phyloP scores from a whole-genome alignment of 1,139 yeast genomes.

The Geotrichum reessii region DNA sequence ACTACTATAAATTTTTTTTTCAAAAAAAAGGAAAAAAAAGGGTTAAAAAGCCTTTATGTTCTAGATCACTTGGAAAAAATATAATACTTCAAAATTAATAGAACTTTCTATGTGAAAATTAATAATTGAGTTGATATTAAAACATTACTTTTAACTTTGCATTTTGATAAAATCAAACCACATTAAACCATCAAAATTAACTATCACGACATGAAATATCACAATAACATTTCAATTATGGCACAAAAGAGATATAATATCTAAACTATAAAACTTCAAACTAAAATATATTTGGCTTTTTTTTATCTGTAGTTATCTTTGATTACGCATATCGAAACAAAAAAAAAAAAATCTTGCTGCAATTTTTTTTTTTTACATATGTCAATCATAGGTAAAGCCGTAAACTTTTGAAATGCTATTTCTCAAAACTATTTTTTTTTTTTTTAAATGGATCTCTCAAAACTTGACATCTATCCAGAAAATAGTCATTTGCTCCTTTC shows the following conservation, averaged over 20 bases:
- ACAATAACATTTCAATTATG: background rate
- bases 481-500: background rate
- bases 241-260: background rate
- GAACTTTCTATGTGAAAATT: background rate
- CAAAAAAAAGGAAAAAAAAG: too few species aligned
- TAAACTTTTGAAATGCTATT: background rate
- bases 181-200: background rate
- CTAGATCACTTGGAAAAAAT: too few species aligned
- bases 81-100: too few species aligned
- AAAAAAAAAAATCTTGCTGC: too few species aligned
- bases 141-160: background rate
- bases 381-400: background rate
- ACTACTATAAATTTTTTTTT: background rate
- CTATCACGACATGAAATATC: background rate
- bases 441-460: background rate
- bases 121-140: background rate
- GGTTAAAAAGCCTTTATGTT: too few species aligned
- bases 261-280: background rate
- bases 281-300: too few species aligned
- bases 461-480: background rate
- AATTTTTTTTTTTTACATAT: too few species aligned
- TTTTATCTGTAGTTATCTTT: too few species aligned
- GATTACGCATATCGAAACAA: too few species aligned
- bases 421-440: background rate
- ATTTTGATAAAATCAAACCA: background rate